These are phyloP conservation scores for Leptographium radiaticola DNA, from an alignment of 2,329 filamentous ascomycete genomes.

Conservation along the genomic window DNA sequence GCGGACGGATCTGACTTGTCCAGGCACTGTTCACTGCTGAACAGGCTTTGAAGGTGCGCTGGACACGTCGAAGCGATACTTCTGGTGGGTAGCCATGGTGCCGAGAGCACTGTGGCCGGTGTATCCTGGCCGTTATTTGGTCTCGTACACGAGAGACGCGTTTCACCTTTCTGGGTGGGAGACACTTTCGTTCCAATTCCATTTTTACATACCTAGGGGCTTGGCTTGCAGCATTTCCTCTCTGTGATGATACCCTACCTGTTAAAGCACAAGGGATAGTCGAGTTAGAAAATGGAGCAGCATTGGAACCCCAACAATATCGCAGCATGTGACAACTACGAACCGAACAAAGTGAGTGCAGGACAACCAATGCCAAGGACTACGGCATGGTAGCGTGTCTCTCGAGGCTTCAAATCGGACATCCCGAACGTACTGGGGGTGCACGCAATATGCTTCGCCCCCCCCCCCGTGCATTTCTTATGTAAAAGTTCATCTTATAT, in stretches of 20 bases:
- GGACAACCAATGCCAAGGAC: too few relatives aligned
- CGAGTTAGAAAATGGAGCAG: slow-evolving; percentile 1
- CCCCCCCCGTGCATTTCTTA: too few relatives aligned
- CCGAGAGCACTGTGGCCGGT: not conserved
- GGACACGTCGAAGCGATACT: not conserved
- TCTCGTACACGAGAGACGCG: not conserved
- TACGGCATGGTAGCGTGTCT: too few relatives aligned
- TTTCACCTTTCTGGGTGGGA: not conserved
- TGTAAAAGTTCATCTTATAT: too few relatives aligned
- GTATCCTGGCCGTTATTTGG: not conserved
- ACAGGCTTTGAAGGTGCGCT: not conserved
- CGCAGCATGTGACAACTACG: not conserved
- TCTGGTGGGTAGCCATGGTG: not conserved
- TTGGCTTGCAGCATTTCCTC: not conserved
- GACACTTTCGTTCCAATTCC: not conserved
- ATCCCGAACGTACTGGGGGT: too few relatives aligned
- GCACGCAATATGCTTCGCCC: too few relatives aligned
- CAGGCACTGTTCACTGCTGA: not conserved
- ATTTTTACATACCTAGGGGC: not conserved
- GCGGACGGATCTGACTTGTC: not conserved
- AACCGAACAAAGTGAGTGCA: too few relatives aligned
- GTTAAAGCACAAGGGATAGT: not conserved
- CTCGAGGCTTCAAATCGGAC: too few relatives aligned
- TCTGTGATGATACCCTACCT: not conserved
- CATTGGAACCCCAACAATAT: not conserved